phyloP scores from a whole-genome alignment of 1,284 basidiomycete species.

The Anthracocystis walkeri region DNA sequence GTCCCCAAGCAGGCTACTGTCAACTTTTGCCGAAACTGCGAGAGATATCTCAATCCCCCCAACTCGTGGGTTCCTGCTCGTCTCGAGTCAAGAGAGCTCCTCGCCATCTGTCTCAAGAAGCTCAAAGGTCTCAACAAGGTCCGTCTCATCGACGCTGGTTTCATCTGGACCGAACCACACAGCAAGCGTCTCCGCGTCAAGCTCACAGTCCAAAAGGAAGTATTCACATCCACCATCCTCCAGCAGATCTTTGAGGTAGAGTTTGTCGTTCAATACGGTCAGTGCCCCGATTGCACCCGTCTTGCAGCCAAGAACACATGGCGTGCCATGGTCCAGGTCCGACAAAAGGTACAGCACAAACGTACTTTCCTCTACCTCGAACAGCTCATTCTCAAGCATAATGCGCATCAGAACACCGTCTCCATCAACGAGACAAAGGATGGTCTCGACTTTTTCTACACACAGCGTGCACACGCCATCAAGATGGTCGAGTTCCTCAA shows the following conservation, averaged over 20 bases:
- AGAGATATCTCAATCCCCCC: constrained; percentile 93
- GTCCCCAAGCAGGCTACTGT: constrained; percentile 97
- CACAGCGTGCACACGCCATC: constrained; percentile 87
- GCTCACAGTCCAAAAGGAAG: constrained; percentile 98
- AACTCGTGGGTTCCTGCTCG: constrained; percentile 85
- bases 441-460: constrained; percentile 97
- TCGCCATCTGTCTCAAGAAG: constrained; percentile 82
- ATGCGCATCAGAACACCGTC: constrained; percentile 95
- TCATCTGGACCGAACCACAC: constrained; percentile 99
- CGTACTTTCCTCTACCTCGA: constrained; percentile 97
- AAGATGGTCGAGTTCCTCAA: constrained; percentile 97
- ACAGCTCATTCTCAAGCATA: constrained; percentile 96
- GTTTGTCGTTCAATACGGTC: constrained; percentile 92
- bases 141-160: constrained; percentile 93
- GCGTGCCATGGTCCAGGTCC: constrained; percentile 95
- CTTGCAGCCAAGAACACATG: constrained; percentile 98
- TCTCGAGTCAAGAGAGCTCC: constrained; percentile 91
- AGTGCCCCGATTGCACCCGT: constrained; percentile 92
- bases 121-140: constrained; percentile 94
- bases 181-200: constrained; percentile 92
- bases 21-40: constrained; percentile 95
- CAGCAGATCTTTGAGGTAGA: constrained; percentile 98
- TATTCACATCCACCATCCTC: constrained; percentile 91
- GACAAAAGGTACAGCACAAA: constrained; percentile 90
- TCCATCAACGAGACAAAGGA: constrained; percentile 92